Conservation (phyloP, 2,329 filamentous ascomycete genomes). For the Myriosclerotinia scirpicola region DNA sequence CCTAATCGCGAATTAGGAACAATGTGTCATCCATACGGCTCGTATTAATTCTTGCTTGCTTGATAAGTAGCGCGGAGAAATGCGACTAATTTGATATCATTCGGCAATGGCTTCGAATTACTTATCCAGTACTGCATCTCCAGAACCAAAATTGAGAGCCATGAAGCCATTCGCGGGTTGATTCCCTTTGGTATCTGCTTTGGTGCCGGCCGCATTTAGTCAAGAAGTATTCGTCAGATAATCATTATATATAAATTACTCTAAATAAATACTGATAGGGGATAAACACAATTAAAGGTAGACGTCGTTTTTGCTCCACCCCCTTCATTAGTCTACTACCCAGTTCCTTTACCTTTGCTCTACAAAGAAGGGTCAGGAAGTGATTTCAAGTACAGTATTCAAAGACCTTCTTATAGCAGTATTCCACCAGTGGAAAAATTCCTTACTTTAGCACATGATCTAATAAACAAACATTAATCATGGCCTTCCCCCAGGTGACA, state of each 20-base stretch:
- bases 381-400: too few relatives aligned
- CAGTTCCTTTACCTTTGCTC: too few relatives aligned
- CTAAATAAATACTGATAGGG: neutral
- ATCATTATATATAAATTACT: neutral
- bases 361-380: too few relatives aligned
- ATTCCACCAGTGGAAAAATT: neutral
- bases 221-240: too few relatives aligned
- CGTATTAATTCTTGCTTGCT: too few relatives aligned
- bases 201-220: too few relatives aligned
- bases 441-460: neutral
- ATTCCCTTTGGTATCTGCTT: neutral
- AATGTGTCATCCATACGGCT: neutral
- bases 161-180: neutral
- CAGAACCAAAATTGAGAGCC: accelerated
- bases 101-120: neutral
- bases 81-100: too few relatives aligned
- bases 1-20: neutral
- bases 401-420: too few relatives aligned
- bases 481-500: neutral
- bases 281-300: neutral
- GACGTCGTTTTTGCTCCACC: neutral
- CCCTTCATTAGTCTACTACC: neutral
- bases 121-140: too few relatives aligned
- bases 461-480: neutral
- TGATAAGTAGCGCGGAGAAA: too few relatives aligned